These are phyloP conservation scores for Penicillium frequentans DNA, from an alignment of 2,329 filamentous ascomycete species.

Conservation along the genomic window DNA sequence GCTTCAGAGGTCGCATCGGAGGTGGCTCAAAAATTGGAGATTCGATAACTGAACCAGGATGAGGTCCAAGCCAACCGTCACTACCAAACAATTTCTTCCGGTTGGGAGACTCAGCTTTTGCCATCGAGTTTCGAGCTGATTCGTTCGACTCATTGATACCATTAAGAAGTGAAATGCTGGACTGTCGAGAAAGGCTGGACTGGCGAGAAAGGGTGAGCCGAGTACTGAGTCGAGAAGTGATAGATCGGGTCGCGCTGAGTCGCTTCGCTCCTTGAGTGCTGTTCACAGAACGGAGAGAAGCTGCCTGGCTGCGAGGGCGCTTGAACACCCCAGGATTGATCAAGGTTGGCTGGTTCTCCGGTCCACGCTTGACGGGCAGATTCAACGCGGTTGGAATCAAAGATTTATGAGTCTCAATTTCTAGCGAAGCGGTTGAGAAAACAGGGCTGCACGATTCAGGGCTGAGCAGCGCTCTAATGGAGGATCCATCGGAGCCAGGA, in stretches of 20 bases:
- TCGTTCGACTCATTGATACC: background rate
- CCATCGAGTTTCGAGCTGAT: no score
- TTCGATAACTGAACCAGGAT: background rate
- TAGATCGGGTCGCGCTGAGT: background rate
- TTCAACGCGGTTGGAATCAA: slow-evolving; percentile 3
- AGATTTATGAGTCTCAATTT: background rate
- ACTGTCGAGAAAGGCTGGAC: background rate
- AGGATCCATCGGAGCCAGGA: background rate
- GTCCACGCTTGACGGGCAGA: slow-evolving; percentile 11
- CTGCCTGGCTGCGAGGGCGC: slow-evolving; percentile 10
- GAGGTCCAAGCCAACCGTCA: slow-evolving; percentile 39
- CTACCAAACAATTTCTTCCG: slow-evolving; percentile 45
- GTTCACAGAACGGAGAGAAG: slow-evolving; percentile 9
- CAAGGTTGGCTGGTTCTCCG: slow-evolving; percentile 13
- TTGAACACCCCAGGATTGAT: slow-evolving; percentile 1
- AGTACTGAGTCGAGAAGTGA: background rate
- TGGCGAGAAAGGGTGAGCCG: background rate
- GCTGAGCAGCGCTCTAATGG: background rate
- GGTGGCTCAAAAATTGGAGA: background rate
- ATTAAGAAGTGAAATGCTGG: background rate
- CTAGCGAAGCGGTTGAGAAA: background rate
- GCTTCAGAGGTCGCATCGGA: slow-evolving; percentile 28
- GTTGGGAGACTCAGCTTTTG: slow-evolving; percentile 24
- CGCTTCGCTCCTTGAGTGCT: background rate
- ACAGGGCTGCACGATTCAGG: background rate